These are phyloP conservation scores for Capsicum baccatum DNA, from an alignment of 257 asterid genomes.

Conservation along the genomic window DNA sequence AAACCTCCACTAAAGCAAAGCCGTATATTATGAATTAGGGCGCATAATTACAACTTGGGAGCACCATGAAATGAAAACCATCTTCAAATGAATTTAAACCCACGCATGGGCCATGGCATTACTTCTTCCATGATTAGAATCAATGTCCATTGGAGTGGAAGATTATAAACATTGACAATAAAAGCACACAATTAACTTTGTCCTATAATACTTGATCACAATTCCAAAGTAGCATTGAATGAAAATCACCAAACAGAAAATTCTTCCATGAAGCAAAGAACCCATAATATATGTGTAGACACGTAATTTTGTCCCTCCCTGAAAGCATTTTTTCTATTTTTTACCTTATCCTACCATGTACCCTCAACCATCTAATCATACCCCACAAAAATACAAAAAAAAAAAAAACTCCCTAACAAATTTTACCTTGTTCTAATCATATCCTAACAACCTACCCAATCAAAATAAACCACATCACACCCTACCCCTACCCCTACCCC, in stretches of 20 bases:
- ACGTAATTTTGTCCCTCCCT: no score
- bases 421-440: no score
- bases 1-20: not conserved
- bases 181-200: not conserved
- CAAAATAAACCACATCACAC: no score
- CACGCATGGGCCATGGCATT: not conserved
- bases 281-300: not conserved
- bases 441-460: no score
- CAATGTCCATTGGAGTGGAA: not conserved
- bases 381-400: no score
- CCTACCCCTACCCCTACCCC: no score
- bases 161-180: not conserved
- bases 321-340: no score
- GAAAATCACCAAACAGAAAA: not conserved
- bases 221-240: not conserved
- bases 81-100: not conserved
- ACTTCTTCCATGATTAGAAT: slow-evolving; percentile 2
- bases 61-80: not conserved
- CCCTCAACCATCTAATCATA: no score
- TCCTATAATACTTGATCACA: not conserved
- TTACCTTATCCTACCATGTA: no score
- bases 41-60: not conserved
- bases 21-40: not conserved
- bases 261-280: not conserved
- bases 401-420: no score